Conservation (phyloP, 306 rosid genomes). For the Crotalaria pallida region DNA sequence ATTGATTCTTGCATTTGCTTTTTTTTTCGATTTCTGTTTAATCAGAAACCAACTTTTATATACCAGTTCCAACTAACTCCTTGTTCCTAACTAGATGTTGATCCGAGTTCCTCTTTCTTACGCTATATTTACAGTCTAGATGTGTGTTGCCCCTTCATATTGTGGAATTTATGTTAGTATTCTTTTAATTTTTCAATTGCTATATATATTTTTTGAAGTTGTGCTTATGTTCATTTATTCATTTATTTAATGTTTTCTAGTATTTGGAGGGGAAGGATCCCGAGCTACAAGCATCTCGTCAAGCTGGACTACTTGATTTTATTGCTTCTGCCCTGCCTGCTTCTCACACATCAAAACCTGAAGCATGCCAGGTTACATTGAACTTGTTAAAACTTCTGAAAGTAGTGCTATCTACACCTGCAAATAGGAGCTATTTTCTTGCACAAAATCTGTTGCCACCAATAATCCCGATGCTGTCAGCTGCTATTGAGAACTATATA, state of each 20-base stretch:
- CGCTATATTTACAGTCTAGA: conserved; percentile 10
- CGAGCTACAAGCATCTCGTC: conserved; percentile 92
- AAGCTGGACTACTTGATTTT: conserved; percentile 93
- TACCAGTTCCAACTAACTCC: conserved; percentile 9
- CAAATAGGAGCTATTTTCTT: conserved; percentile 88
- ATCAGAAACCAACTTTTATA: background rate
- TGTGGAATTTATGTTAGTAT: conserved; percentile 8
- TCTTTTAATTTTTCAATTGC: background rate
- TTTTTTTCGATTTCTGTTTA: conserved; percentile 15
- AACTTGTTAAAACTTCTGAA: conserved; percentile 78
- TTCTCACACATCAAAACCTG: conserved; percentile 95
- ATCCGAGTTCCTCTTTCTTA: background rate
- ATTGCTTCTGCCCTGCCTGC: conserved; percentile 98
- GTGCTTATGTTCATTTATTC: conserved; percentile 4
- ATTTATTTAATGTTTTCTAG: conserved; percentile 33
- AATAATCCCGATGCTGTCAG: conserved; percentile 89
- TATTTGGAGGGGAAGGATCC: conserved; percentile 94
- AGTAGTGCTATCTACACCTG: conserved; percentile 68
- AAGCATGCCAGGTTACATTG: conserved; percentile 87
- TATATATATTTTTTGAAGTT: conserved; percentile 12
- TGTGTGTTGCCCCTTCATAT: background rate
- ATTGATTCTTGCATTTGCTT: background rate
- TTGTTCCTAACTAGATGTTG: conserved; percentile 20
- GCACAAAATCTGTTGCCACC: conserved; percentile 93
- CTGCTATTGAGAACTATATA: conserved; percentile 93